Evolutionary conservation across 768 basidiomycete species (phyloP).

Genomic region (Auriscalpium orientale): DNA sequence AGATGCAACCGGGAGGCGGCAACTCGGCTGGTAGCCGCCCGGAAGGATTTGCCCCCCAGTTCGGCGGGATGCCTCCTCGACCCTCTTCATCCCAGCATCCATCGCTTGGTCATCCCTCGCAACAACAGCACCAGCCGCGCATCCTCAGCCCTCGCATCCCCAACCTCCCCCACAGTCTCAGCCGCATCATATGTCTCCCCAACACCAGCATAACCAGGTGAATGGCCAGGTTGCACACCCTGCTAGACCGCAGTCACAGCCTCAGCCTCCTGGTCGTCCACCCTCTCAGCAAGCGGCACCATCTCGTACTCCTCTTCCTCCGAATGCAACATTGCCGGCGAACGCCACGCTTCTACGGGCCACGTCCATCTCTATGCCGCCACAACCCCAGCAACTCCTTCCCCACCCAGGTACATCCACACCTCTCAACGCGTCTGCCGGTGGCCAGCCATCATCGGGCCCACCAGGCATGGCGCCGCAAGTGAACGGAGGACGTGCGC

Average conservation of each 20-base stretch:
- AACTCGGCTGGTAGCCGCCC: constrained; percentile 5
- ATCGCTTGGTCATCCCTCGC: constrained; percentile 13
- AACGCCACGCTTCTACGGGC: constrained; percentile 15
- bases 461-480: not conserved
- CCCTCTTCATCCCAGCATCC: constrained; percentile 27
- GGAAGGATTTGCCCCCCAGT: constrained; percentile 27
- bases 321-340: constrained; percentile 28
- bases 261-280: constrained; percentile 36
- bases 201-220: constrained; percentile 37
- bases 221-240: constrained; percentile 28
- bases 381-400: constrained; percentile 4
- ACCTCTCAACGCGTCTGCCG: not conserved
- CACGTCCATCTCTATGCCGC: constrained; percentile 7
- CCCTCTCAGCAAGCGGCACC: constrained; percentile 40
- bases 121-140: constrained; percentile 12
- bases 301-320: constrained; percentile 40
- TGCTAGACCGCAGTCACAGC: constrained; percentile 46
- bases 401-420: constrained; percentile 1
- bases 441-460: not conserved
- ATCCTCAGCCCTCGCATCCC: constrained; percentile 12
- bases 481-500: no score
- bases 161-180: constrained; percentile 14
- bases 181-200: constrained; percentile 38
- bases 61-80: constrained; percentile 28
- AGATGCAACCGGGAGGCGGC: constrained; percentile 33